Base-by-base conservation (phyloP, 768 basidiomycete species). In the Serendipita indica region DNA sequence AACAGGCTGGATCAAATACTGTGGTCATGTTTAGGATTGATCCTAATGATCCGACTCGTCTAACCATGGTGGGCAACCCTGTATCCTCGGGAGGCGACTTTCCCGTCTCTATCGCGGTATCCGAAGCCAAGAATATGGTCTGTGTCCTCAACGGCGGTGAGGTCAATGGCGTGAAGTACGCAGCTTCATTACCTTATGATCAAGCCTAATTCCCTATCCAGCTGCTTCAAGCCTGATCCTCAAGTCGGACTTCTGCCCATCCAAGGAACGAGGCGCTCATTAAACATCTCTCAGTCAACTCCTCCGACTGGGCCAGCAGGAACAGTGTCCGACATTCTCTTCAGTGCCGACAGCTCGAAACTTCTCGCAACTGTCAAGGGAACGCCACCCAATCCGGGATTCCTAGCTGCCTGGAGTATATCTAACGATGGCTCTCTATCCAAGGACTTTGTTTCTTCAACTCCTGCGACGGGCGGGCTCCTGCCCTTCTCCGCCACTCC, bases 301-400 rank as follows among this genome's bases (percentile, higher is more conserved):
- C 76, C 76, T 39, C 72, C 77, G 0, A 75, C 67, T 16, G 77
- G 78, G 5, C 77, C 77, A 14, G 69, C 74, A 1, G 74, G 74
- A 41, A 71, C 70, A 18, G 68, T 71, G 52, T 73, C 72, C 64
- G 74, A 79, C 60, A 62, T 79, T 60, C 62, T 77, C 35, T 79
- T 79, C 69, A 70, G 66, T 20, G 73, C 75, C 63, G 75, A 77
- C 60, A 70, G 69, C 57, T 70, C 62, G 27, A 67, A 74, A 60
- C 69, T 79, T 34, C 65, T 78, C 39, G 77, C 72, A 12, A 73
- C 77, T 18, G 72, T 77, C 64, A 78, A 79, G 64, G 77, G 77
- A 22, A 62, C 70, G 16, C 75, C 76, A 13, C 73, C 75, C 2
- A 69, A 70, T 20, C 74, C 74, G 28, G 63, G 77, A 22, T 77